Conservation (phyloP, 163 green algal species). For the Chlorella variabilis region DNA sequence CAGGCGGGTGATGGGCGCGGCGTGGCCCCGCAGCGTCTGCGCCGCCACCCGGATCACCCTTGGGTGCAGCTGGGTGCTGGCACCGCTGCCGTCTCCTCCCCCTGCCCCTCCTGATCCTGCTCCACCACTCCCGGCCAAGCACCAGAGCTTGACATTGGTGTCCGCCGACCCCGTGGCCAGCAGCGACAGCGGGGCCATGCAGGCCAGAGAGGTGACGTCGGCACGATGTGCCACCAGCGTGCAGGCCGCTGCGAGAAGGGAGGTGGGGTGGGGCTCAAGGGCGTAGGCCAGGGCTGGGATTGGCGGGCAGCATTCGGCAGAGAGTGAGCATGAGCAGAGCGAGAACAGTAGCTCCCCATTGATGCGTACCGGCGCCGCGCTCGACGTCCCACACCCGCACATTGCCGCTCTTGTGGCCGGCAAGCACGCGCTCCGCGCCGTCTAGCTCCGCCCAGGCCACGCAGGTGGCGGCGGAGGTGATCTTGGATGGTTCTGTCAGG, state of each 20-base stretch:
- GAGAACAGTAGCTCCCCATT: too few species aligned
- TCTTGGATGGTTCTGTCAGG: neutral
- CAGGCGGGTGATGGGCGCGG: slow-evolving; percentile 62
- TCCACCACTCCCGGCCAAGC: slow-evolving; percentile 69
- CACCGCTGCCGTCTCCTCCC: neutral
- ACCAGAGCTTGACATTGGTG: slow-evolving; percentile 86
- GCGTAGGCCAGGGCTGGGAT: too few species aligned
- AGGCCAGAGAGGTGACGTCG: slow-evolving; percentile 71
- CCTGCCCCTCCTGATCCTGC: slow-evolving; percentile 43
- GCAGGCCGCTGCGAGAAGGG: slow-evolving; percentile 61
- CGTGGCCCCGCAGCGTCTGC: slow-evolving; percentile 84
- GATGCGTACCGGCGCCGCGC: slow-evolving; percentile 64
- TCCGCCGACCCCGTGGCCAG: slow-evolving; percentile 78
- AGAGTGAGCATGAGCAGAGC: too few species aligned
- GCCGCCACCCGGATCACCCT: slow-evolving; percentile 15
- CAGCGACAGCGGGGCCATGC: slow-evolving; percentile 62
- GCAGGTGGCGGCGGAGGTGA: neutral
- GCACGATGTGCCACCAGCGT: slow-evolving; percentile 76
- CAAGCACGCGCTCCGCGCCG: slow-evolving; percentile 23
- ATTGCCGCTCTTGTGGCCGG: slow-evolving; percentile 68
- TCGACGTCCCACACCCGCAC: slow-evolving; percentile 89
- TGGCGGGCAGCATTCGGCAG: neutral
- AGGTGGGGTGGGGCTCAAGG: too few species aligned
- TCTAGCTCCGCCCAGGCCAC: slow-evolving; percentile 21
- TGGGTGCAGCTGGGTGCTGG: neutral